Conservation (phyloP, 352 stramenopile species). For the Phytophthora pluvialis region DNA sequence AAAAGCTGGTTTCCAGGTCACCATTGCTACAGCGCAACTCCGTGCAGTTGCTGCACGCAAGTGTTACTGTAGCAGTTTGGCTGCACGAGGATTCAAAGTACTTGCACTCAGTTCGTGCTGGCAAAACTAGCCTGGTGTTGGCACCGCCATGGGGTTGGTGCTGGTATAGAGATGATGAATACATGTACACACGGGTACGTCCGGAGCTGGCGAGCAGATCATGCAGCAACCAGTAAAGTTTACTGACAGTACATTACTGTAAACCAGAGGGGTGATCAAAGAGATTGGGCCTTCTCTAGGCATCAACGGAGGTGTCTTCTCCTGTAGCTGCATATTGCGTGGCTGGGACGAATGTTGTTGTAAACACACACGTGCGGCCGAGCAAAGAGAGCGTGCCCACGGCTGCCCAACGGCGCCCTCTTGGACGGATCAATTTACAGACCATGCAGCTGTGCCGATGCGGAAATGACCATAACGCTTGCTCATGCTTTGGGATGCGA, state of each 20-base stretch:
- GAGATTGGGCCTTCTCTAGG: background rate
- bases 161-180: background rate
- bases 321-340: background rate
- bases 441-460: too few relatives aligned
- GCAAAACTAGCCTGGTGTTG: background rate
- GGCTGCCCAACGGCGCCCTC: background rate
- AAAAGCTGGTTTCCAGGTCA: too few relatives aligned
- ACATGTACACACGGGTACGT: background rate
- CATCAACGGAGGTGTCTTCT: constrained; percentile 12
- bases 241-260: background rate
- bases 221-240: background rate
- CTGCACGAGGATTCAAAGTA: background rate
- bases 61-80: too few relatives aligned
- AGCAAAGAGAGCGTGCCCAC: background rate
- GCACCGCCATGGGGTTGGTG: background rate
- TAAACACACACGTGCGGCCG: background rate
- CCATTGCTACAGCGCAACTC: too few relatives aligned
- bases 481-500: too few relatives aligned
- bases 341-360: background rate
- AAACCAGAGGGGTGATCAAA: background rate
- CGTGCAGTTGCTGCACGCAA: too few relatives aligned
- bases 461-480: too few relatives aligned
- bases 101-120: background rate
- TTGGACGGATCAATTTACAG: background rate
- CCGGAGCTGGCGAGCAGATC: background rate